A percentile compares a stretch with the other conserved stretches of the same genome.
phyloP scores from a whole-genome alignment of 2,329 filamentous ascomycete genomes.

The Botrytis porri region DNA sequence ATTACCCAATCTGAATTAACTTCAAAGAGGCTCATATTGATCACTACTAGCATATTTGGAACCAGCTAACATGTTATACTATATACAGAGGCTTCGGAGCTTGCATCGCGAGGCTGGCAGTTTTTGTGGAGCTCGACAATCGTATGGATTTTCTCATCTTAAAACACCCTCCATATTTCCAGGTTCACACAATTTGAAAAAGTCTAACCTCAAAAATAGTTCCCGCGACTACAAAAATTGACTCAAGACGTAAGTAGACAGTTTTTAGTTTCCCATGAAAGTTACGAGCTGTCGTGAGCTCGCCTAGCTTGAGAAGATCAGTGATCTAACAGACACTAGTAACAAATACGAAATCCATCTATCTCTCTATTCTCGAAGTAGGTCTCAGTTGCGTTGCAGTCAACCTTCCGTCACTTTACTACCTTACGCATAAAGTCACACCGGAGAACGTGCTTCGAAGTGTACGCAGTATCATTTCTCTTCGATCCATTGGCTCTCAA shows the following conservation, averaged over 20 bases:
- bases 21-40: neutral
- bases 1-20: no score
- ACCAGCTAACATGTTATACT: no score
- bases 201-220: no score
- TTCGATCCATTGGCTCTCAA: constrained; percentile 2
- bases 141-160: no score
- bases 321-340: neutral
- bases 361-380: constrained; percentile 1
- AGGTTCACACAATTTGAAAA: no score
- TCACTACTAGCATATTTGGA: neutral
- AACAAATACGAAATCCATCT: neutral
- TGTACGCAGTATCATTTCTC: constrained; percentile 8
- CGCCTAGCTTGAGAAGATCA: no score
- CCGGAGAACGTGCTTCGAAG: constrained; percentile 12
- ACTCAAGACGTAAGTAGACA: no score
- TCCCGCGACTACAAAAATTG: neutral
- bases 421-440: neutral
- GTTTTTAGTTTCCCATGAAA: no score
- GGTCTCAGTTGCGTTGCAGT: constrained; percentile 12
- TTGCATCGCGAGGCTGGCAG: constrained; percentile 1
- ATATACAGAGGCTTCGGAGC: constrained; percentile 6
- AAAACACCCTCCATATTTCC: no score
- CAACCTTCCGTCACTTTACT: constrained; percentile 11
- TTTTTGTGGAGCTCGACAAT: neutral
- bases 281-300: no score